Evolutionary conservation across 2,329 filamentous ascomycete genomes (phyloP).

Genomic region (Shiraia bambusicola): DNA sequence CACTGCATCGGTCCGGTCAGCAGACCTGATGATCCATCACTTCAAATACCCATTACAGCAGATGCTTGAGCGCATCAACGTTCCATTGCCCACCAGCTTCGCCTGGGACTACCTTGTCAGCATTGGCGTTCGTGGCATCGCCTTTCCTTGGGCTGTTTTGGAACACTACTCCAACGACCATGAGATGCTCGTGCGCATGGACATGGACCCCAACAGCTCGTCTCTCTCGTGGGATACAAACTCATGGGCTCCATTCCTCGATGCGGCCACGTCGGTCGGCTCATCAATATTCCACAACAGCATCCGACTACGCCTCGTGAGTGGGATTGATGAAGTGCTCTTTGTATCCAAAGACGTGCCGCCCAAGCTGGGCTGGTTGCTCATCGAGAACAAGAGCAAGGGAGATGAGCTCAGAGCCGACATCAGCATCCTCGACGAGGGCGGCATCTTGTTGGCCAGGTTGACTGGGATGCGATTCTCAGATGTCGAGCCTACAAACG

Average conservation of each 20-base stretch:
- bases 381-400: conserved; percentile 26
- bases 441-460: conserved; percentile 17
- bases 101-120: conserved; percentile 42
- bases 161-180: conserved; percentile 42
- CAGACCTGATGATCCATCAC: neutral
- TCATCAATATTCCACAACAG: conserved; percentile 44
- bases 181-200: conserved; percentile 46
- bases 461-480: conserved; percentile 26
- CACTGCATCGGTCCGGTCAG: conserved; percentile 3
- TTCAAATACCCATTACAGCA: conserved; percentile 21
- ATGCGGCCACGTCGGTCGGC: conserved; percentile 47
- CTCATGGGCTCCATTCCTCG: conserved; percentile 45
- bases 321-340: conserved; percentile 29
- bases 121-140: conserved; percentile 45
- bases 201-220: conserved; percentile 26
- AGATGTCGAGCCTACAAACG: conserved; percentile 30
- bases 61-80: conserved; percentile 29
- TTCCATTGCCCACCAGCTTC: conserved; percentile 32
- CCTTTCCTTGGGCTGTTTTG: conserved; percentile 45
- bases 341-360: conserved; percentile 14
- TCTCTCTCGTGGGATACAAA: conserved; percentile 26
- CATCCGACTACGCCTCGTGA: conserved; percentile 42
- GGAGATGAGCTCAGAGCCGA: conserved; percentile 4
- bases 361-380: conserved; percentile 41
- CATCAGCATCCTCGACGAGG: conserved; percentile 9